Evolutionary conservation across 164 flowering plant species (phyloP).

Genomic region (Taxillus chinensis): DNA sequence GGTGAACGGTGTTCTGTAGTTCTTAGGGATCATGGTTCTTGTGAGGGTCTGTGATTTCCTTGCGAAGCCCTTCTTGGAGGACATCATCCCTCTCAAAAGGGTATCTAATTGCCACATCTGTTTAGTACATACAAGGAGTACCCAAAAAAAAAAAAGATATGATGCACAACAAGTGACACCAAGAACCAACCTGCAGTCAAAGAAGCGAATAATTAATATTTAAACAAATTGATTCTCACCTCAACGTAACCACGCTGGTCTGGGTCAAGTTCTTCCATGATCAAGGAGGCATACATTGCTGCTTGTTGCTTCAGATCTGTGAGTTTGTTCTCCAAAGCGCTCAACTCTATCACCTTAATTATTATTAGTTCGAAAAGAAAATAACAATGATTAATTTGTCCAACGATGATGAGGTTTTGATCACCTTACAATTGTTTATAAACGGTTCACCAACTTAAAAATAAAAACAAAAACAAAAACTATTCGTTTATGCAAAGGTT

Average conservation of each 20-base stretch:
- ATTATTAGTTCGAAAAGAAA: slow-evolving; percentile 7
- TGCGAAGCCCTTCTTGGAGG: slow-evolving; percentile 17
- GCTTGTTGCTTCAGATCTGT: slow-evolving; percentile 70
- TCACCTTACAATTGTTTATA: no score
- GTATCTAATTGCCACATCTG: slow-evolving; percentile 94
- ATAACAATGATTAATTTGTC: background rate
- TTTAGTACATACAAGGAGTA: background rate
- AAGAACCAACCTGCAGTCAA: background rate
- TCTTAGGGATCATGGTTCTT: slow-evolving; percentile 74
- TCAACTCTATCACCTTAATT: slow-evolving; percentile 65
- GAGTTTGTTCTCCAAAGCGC: slow-evolving; percentile 86
- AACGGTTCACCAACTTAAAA: background rate
- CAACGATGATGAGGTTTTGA: no score
- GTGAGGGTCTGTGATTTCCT: slow-evolving; percentile 36
- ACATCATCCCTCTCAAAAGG: slow-evolving; percentile 57
- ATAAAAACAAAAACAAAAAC: background rate
- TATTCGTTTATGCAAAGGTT: background rate
- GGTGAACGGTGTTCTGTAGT: slow-evolving; percentile 52
- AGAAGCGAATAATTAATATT: background rate
- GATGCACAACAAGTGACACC: background rate
- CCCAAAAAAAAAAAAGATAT: background rate
- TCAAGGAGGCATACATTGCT: slow-evolving; percentile 56
- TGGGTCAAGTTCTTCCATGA: slow-evolving; percentile 98
- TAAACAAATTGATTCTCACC: slow-evolving; percentile 23
- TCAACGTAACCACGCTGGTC: slow-evolving; percentile 81